phyloP scores from a whole-genome alignment of 202 grass and related monocot species.

The Elaeis oleifera region DNA sequence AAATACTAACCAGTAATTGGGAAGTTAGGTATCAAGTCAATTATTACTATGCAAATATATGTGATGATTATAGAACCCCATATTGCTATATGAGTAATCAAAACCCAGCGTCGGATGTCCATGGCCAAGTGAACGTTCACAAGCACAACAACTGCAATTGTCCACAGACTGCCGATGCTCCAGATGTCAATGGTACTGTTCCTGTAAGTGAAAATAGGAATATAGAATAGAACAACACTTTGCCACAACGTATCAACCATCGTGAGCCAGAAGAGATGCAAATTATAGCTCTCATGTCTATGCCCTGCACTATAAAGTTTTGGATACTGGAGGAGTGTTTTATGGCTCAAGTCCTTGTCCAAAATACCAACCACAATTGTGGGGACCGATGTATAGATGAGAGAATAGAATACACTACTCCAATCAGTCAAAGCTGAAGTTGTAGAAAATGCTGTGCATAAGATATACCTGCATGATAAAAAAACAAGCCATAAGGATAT shows the following conservation, averaged over 20 bases:
- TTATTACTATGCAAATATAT: constrained; percentile 61
- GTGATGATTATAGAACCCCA: constrained; percentile 70
- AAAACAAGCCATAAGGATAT: background rate
- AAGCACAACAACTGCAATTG: constrained; percentile 72
- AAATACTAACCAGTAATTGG: constrained; percentile 71
- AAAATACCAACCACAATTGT: constrained; percentile 76
- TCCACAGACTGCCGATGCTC: constrained; percentile 81
- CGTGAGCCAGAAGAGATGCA: constrained; percentile 66
- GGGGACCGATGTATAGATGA: constrained; percentile 85
- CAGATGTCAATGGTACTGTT: constrained; percentile 66
- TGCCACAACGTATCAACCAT: constrained; percentile 74
- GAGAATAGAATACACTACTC: constrained; percentile 82
- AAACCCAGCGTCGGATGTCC: constrained; percentile 72
- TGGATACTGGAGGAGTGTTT: constrained; percentile 55
- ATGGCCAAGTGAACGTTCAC: constrained; percentile 87
- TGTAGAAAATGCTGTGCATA: constrained; percentile 69
- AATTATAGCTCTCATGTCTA: constrained; percentile 70
- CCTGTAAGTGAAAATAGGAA: constrained; percentile 78
- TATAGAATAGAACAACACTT: constrained; percentile 74
- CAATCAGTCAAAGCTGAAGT: constrained; percentile 89
- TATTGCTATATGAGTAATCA: constrained; percentile 66
- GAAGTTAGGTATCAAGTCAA: constrained; percentile 65
- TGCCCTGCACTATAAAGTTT: constrained; percentile 77
- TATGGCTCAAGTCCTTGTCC: constrained; percentile 75
- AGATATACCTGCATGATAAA: constrained; percentile 57